Evolutionary conservation across 345 rosid species (phyloP).

Genomic region (Citrus unshiu): DNA sequence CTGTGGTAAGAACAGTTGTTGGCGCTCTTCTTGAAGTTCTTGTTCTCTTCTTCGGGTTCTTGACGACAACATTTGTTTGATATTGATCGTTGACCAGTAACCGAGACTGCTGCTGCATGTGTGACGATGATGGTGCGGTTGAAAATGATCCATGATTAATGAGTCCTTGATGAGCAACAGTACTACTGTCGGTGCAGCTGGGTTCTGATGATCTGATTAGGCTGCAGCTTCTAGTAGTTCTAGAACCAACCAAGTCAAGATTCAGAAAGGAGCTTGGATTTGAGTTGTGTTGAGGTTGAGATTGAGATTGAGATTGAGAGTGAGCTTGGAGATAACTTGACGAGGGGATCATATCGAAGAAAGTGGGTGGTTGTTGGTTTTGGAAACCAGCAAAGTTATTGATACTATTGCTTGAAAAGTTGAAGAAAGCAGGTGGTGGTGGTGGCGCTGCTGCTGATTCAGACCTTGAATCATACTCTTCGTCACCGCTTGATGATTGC

Average conservation of each 20-base stretch:
- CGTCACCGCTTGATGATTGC: slow-evolving; percentile 71
- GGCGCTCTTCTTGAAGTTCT: slow-evolving; percentile 91
- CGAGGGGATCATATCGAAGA: slow-evolving; percentile 26
- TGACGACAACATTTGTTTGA: slow-evolving; percentile 15
- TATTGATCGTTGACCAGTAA: slow-evolving; percentile 3
- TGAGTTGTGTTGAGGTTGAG: slow-evolving; percentile 26
- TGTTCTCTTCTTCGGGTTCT: slow-evolving; percentile 80
- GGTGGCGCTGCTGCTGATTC: slow-evolving; percentile 15
- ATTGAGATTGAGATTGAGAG: slow-evolving; percentile 26
- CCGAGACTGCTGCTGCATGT: slow-evolving; percentile 12
- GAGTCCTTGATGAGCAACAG: neutral
- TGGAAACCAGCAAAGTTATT: neutral
- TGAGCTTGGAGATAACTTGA: slow-evolving; percentile 28
- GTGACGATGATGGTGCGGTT: slow-evolving; percentile 11
- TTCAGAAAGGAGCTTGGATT: slow-evolving; percentile 26
- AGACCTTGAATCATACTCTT: slow-evolving; percentile 55
- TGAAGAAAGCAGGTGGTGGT: slow-evolving; percentile 24
- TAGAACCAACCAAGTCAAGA: slow-evolving; percentile 23
- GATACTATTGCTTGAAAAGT: slow-evolving; percentile 25
- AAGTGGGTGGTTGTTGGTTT: slow-evolving; percentile 22
- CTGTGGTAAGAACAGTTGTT: slow-evolving; percentile 84
- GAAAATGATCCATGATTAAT: slow-evolving; percentile 16
- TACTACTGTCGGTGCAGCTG: slow-evolving; percentile 15
- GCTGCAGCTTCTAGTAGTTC: slow-evolving; percentile 12
- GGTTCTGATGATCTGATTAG: slow-evolving; percentile 12